Evolutionary conservation across 2,329 filamentous ascomycete species (phyloP).

Genomic region (Fusarium sp.): DNA sequence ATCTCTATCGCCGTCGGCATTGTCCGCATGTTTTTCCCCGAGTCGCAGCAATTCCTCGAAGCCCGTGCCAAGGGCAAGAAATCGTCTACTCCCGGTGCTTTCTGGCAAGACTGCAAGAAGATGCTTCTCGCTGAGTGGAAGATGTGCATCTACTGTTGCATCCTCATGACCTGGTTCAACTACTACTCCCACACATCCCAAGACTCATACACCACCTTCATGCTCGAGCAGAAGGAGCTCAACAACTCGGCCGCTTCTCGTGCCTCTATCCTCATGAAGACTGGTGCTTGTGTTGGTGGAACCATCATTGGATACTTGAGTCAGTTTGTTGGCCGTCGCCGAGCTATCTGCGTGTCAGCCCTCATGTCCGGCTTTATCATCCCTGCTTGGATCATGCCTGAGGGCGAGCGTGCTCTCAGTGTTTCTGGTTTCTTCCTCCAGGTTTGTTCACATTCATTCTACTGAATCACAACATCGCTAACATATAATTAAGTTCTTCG

Average conservation of each 20-base stretch:
- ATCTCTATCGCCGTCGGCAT: conserved; percentile 77
- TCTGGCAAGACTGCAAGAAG: conserved; percentile 76
- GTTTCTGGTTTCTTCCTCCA: conserved; percentile 68
- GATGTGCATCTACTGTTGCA: conserved; percentile 81
- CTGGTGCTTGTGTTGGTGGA: conserved; percentile 79
- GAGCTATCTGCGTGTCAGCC: conserved; percentile 72
- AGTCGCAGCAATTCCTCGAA: conserved; percentile 81
- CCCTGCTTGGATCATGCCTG: conserved; percentile 77
- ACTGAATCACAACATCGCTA: neutral
- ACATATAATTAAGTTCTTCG: conserved; percentile 73
- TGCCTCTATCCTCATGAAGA: conserved; percentile 87
- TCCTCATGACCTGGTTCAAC: conserved; percentile 84
- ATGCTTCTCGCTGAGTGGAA: conserved; percentile 81
- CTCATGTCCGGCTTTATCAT: conserved; percentile 73
- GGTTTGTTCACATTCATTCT: neutral
- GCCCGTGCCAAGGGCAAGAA: conserved; percentile 72
- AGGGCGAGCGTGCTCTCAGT: conserved; percentile 69
- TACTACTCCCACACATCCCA: conserved; percentile 84
- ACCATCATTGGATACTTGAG: conserved; percentile 80
- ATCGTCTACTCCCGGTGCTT: conserved; percentile 61
- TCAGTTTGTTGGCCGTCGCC: conserved; percentile 80
- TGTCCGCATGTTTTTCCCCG: conserved; percentile 76
- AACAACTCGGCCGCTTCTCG: conserved; percentile 73
- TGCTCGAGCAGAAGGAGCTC: conserved; percentile 79
- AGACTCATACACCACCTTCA: conserved; percentile 85